phyloP scores from a whole-genome alignment of 805 yeast species.

The Sugiyamaella boreocaroliniensis region DNA sequence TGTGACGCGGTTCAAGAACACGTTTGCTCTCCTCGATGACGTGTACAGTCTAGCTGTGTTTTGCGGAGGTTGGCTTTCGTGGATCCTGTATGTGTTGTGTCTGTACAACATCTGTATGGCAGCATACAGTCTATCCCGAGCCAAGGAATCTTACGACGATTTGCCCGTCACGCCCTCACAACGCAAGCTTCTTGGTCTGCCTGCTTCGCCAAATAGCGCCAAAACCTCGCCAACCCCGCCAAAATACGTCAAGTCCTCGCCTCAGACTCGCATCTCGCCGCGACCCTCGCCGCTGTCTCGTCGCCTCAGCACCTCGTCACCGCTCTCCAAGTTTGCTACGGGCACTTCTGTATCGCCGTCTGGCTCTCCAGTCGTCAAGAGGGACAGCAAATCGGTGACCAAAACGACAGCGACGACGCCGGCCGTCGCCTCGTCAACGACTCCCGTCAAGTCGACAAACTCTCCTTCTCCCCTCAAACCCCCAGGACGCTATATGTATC shows the following conservation, averaged over 20 bases:
- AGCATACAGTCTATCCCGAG: constrained; percentile 6
- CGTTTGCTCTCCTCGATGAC: not conserved
- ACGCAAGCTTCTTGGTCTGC: constrained; percentile 26
- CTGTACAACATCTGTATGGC: constrained; percentile 19
- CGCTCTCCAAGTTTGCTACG: not conserved
- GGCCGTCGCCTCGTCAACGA: not conserved
- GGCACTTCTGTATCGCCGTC: not conserved
- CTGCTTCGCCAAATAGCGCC: constrained; percentile 19
- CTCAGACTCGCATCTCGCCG: constrained; percentile 17
- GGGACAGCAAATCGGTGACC: not conserved
- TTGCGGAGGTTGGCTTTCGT: not conserved
- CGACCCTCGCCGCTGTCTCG: constrained; percentile 15
- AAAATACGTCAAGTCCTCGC: constrained; percentile 18
- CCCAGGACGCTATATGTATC: constrained; percentile 8
- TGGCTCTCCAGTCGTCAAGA: not conserved
- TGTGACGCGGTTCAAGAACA: not conserved
- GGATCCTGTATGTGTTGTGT: constrained; percentile 17
- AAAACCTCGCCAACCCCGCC: constrained; percentile 23
- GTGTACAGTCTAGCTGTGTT: not conserved
- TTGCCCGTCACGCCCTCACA: constrained; percentile 23
- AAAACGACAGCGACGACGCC: not conserved
- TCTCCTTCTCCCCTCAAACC: not conserved
- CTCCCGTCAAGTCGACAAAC: not conserved
- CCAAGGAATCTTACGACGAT: constrained; percentile 23
- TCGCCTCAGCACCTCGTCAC: constrained; percentile 1